phyloP scores from a whole-genome alignment of 2,329 filamentous ascomycete genomes.

The Eutypella sp. region DNA sequence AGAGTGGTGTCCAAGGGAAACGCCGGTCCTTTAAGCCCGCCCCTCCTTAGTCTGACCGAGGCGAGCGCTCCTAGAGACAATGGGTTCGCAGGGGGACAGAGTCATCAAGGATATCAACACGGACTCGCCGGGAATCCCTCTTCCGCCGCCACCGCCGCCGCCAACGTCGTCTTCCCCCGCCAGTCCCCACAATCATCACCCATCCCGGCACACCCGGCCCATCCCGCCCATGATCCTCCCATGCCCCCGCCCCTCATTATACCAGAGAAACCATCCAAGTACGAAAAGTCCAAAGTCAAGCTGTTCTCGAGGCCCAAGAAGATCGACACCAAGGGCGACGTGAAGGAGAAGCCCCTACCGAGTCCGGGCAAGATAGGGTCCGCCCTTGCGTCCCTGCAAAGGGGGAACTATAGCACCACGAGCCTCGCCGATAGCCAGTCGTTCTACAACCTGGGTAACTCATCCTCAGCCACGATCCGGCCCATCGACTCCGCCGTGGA shows the following conservation, averaged over 20 bases:
- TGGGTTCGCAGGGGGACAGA: conserved; percentile 44
- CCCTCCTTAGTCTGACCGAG: conserved; percentile 59
- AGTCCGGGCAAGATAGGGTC: conserved; percentile 69
- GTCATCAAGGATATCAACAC: conserved; percentile 51
- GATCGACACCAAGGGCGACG: conserved; percentile 65
- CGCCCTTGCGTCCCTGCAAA: conserved; percentile 60
- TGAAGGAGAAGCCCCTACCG: conserved; percentile 61
- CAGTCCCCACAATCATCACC: conserved; percentile 43
- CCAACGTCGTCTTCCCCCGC: conserved; percentile 68
- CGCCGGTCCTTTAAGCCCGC: conserved; percentile 53
- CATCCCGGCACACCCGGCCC: conserved; percentile 28
- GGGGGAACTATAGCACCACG: conserved; percentile 65
- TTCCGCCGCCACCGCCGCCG: conserved; percentile 64
- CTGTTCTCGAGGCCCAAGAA: conserved; percentile 74
- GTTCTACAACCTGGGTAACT: conserved; percentile 71
- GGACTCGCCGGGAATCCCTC: conserved; percentile 56
- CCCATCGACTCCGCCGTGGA: conserved; percentile 46
- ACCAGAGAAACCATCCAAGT: conserved; percentile 54
- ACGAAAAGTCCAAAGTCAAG: conserved; percentile 75
- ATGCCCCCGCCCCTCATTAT: conserved; percentile 35
- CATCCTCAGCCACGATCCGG: conserved; percentile 72
- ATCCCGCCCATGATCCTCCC: conserved; percentile 17
- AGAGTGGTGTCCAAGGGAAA: conserved; percentile 28
- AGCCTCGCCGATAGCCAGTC: conserved; percentile 64
- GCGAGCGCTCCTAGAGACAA: conserved; percentile 57